Evolutionary conservation across 306 rosid genomes (phyloP), one percentile per base, ranked within the genome.

Genomic region (Ochetophila trinervis): DNA sequence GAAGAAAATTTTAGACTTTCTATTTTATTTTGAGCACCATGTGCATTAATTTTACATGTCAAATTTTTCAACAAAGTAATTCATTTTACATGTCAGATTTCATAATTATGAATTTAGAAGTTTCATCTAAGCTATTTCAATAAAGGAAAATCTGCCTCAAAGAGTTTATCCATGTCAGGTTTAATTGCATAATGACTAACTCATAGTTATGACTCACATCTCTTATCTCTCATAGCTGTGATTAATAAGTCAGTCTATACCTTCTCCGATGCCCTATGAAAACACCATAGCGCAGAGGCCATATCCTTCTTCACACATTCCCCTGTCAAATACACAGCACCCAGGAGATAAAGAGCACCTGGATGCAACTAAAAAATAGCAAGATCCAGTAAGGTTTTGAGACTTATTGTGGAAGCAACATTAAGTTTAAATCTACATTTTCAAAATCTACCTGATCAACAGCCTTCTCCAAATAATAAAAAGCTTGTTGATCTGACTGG

Each of bases 321-420:
- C 19, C 97, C 97, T 0, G 91, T 83, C 83, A 86, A 81, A 82
- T 89, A 93, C 66, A 93, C 97, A 15, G 85, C 81, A 67, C 96
- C 98, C 58, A 93, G 75, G 72, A 93, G 97, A 72, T 87, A 93
- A 67, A 89, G 98, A 52, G 98, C 95, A 71, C 88, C 94, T 74
- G 98, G 90, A 84, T 93, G 97, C 80, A 87, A 76, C 98, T 93
- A 73, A 48, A 82, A 70, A 67, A 81, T 27, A 63, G 66, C 62
- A 62, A 62, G 77, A 34, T 47, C 71, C 42, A 57, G 57, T 83
- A 34, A 91, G 85, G 78, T 75, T 76, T 70, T 37, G 37, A 64
- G 42, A 40, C 66, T 21, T 32, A 67, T 57, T 66, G 48, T 16
- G 3, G 27, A 74, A 54, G 61, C 70, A 35, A 53, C 57, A 37